Evolutionary conservation across 2,329 filamentous ascomycete species (phyloP), one percentile per base, ranked within the genome.

Genomic region (Boeremia exigua): DNA sequence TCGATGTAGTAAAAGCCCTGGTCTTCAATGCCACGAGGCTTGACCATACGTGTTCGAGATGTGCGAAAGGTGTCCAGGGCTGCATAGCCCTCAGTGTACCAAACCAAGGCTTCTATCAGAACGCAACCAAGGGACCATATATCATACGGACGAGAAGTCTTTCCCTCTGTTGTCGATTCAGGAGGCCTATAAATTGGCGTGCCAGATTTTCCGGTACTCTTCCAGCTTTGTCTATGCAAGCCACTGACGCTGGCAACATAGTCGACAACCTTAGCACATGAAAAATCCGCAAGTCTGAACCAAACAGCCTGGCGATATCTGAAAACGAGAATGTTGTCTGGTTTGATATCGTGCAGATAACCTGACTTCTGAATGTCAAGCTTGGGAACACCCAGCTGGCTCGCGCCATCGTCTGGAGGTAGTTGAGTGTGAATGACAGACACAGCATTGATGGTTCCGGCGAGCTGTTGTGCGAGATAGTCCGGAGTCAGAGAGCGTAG

Each of bases 271-370:
- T 55, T 60, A 8, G 58, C 54, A 14, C 50, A 60, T 0, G 58
- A 60, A 17, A 54, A 58, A n/a, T 58, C 54, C 1, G 54, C 54
- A 12, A 60, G 15, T 1, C 54, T 15, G 11, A 60, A 27, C 58
- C 54, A 60, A 27, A 51, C 48, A 1, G 2, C 39, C 14, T 58
- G 7, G 2, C 37, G n/a, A 29, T 54, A 58, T 6, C 32, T 10
- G 27, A 49, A 54, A 12, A 49, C 14, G 9, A 55, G 46, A 2
- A 55, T 10, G 3, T 55, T 55, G 12, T 50, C 53, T 0, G 46
- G 40, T 17, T 50, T 55, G 34, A 55, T 50, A n/a, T 55, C 46
- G 8, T 55, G 52, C 5, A 49, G 38, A 40, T 49, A 49, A 1
- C 46, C 52, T 6, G 52, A 23, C 7, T 15, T 39, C 7, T 17